Conservation (phyloP, 495 filamentous ascomycete genomes). For the Neurospora sp. region DNA sequence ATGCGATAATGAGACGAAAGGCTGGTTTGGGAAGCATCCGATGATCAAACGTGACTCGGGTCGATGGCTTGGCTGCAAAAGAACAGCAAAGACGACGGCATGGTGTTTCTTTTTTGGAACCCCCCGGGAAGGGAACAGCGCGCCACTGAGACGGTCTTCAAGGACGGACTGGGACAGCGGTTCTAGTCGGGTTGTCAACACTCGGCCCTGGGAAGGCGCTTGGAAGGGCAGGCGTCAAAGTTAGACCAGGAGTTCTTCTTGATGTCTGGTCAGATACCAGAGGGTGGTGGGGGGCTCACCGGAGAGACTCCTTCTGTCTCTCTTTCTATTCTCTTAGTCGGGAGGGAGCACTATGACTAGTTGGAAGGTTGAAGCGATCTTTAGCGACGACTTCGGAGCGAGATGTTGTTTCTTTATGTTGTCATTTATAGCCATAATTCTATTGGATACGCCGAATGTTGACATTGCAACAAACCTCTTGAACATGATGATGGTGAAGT, state of each 20-base stretch:
- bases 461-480: background rate
- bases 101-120: background rate
- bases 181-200: background rate
- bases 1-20: background rate
- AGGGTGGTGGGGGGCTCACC: background rate
- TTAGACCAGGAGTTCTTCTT: background rate
- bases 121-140: background rate
- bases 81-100: background rate
- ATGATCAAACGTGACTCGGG: background rate
- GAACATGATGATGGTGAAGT: background rate
- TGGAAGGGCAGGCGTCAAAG: background rate
- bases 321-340: background rate
- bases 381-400: background rate
- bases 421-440: background rate
- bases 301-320: background rate
- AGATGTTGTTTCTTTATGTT: background rate
- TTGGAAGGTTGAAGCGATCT: background rate
- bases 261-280: background rate
- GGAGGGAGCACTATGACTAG: background rate
- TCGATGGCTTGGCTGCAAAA: background rate
- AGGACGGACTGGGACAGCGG: background rate
- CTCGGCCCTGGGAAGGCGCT: background rate
- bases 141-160: background rate
- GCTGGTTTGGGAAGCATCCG: background rate
- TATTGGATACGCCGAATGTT: background rate